Evolutionary conservation across 371 early-diverging fungal genomes (phyloP).

Genomic region (Mortierella sp.): DNA sequence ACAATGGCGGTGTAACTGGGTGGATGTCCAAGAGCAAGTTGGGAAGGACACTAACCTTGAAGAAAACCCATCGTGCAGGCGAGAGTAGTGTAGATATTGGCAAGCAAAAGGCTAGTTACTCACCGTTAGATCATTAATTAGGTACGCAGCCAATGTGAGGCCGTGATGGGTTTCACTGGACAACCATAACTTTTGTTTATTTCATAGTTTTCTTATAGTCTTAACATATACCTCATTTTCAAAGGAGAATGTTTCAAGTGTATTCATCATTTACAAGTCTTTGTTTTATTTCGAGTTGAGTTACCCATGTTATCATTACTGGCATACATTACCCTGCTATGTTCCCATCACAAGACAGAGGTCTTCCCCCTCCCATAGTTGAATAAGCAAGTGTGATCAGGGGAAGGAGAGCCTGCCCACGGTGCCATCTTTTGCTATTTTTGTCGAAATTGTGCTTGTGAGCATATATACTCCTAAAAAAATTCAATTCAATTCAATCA

Average conservation of each 20-base stretch:
- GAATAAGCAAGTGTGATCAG: neutral
- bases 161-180: neutral
- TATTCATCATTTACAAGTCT: neutral
- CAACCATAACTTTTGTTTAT: neutral
- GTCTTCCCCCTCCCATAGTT: neutral
- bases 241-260: neutral
- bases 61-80: slow-evolving; percentile 31
- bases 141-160: neutral
- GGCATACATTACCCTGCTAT: no score
- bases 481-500: neutral
- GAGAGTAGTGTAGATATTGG: slow-evolving; percentile 32
- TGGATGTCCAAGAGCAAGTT: slow-evolving; percentile 53
- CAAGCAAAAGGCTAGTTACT: slow-evolving; percentile 7
- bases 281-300: neutral
- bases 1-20: slow-evolving; percentile 25
- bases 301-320: no score
- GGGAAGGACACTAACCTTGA: slow-evolving; percentile 42
- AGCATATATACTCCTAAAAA: neutral
- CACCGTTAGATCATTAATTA: slow-evolving; percentile 20
- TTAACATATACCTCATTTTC: slow-evolving; percentile 1
- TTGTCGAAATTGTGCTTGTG: slow-evolving; percentile 3
- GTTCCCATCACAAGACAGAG: no score
- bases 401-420: neutral
- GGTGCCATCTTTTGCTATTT: neutral
- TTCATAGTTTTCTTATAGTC: neutral